These are phyloP conservation scores for Verbascum thapsus DNA, from an alignment of 257 asterid species.

Conservation along the genomic window DNA sequence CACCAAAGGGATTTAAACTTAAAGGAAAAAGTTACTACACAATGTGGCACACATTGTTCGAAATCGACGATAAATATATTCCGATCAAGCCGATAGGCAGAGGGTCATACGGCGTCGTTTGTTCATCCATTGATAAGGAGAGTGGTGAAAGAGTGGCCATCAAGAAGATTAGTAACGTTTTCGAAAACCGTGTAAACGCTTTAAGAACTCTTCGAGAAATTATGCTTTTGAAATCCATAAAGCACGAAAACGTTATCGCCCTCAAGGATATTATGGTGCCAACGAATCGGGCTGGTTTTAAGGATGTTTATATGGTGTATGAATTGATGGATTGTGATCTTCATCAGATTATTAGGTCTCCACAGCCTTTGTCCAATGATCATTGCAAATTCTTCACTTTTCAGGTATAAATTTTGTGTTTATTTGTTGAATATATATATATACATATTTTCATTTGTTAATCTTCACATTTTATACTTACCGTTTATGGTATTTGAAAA, in stretches of 20 bases:
- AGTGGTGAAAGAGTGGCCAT: constrained; percentile 45
- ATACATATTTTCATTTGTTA: too few relatives aligned
- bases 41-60: constrained; percentile 45
- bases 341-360: constrained; percentile 44
- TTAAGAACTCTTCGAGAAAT: constrained; percentile 44
- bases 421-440: too few relatives aligned
- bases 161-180: constrained; percentile 46
- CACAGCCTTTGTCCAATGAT: constrained; percentile 38
- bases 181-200: constrained; percentile 39
- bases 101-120: constrained; percentile 49
- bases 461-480: too few relatives aligned
- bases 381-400: constrained; percentile 48
- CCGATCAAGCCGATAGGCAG: constrained; percentile 47
- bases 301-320: constrained; percentile 45
- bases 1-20: constrained; percentile 33
- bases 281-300: constrained; percentile 36
- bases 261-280: constrained; percentile 51
- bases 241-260: constrained; percentile 44
- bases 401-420: constrained; percentile 29
- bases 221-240: constrained; percentile 41
- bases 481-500: constrained; percentile 3
- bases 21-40: constrained; percentile 39
- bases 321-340: constrained; percentile 50
- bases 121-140: constrained; percentile 41
- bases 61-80: constrained; percentile 39